Conservation (phyloP, 1,139 yeast species). For the Suhomyces wounanorum region DNA sequence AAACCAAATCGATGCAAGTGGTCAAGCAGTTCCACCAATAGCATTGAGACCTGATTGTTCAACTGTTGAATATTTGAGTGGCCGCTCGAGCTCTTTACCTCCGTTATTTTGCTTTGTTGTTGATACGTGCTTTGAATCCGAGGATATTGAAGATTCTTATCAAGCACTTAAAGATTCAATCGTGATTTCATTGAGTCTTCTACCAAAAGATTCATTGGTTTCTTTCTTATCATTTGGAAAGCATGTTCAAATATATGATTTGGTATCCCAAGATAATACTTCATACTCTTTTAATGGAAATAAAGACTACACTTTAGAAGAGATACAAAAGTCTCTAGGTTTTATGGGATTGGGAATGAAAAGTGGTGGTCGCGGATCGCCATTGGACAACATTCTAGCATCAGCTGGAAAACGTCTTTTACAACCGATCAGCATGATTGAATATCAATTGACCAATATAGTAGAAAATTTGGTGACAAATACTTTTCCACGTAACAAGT, state of each 20-base stretch:
- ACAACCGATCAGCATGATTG: constrained; percentile 53
- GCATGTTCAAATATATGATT: constrained; percentile 63
- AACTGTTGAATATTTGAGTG: constrained; percentile 64
- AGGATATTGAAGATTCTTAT: constrained; percentile 42
- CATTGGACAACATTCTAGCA: constrained; percentile 25
- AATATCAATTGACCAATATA: constrained; percentile 55
- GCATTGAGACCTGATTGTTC: constrained; percentile 43
- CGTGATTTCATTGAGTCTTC: constrained; percentile 51
- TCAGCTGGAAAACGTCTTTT: constrained; percentile 40
- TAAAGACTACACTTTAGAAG: constrained; percentile 54
- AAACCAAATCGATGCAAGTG: constrained; percentile 9
- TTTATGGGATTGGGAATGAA: constrained; percentile 28
- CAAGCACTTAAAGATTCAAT: constrained; percentile 58
- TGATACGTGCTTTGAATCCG: constrained; percentile 60
- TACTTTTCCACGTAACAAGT: constrained; percentile 49
- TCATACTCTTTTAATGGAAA: constrained; percentile 58
- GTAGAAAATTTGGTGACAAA: constrained; percentile 57
- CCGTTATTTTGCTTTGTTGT: constrained; percentile 65
- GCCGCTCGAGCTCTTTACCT: constrained; percentile 43
- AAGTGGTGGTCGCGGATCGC: constrained; percentile 2
- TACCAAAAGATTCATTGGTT: constrained; percentile 61
- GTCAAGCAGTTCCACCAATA: constrained; percentile 28
- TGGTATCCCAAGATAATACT: constrained; percentile 34
- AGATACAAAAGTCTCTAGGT: constrained; percentile 56
- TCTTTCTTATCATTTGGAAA: constrained; percentile 67